Evolutionary conservation across 1,284 basidiomycete species (phyloP), one percentile per base, ranked within the genome.

Genomic region (Cryptococcus sp.): DNA sequence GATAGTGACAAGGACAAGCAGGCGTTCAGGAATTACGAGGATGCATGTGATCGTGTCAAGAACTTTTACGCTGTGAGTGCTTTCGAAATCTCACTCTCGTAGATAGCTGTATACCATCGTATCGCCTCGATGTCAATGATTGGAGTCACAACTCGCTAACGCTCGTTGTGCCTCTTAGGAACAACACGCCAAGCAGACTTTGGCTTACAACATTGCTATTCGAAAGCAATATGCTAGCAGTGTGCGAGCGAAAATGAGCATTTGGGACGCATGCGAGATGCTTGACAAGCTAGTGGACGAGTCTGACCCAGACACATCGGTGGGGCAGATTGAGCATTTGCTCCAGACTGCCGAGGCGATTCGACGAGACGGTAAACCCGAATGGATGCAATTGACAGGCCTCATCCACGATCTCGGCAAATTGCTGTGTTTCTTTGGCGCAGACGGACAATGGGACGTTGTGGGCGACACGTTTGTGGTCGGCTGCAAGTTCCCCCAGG

Each of bases 311-410:
- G 73, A 77, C 64, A 77, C 75, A 19, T 69, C 62, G 58, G 80
- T 91, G 25, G 87, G 88, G 23, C 92, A 95, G 78, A 93, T 94
- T 52, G 89, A 93, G 69, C 92, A 95, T 73, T 82, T 94, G 2
- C 82, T 94, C 1, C 92, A 94, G 75, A 94, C 92, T 0, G 92
- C 92, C 38, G 92, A 95, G 74, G 91, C 92, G 3, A 93, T 94
- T 66, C 84, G 92, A 46, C 81, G 85, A 22, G 92, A 94, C 69
- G 90, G 89, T 10, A 92, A 92, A 77, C 90, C 91, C 1, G 77
- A 80, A 46, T 80, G 80, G 80, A 81, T 81, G 80, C 90, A 93
- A 80, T 85, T 93, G 57, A 87, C 89, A 19, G 92, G 92, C 1
- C 84, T 95, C 20, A 84, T 93, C 38, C 91, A 93, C 68, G 91